Percentiles rank a stretch among this genome's conserved stretches.
phyloP scores from a whole-genome alignment of 2,329 filamentous ascomycete species.

The Aspergillus oerlinghausenensis region DNA sequence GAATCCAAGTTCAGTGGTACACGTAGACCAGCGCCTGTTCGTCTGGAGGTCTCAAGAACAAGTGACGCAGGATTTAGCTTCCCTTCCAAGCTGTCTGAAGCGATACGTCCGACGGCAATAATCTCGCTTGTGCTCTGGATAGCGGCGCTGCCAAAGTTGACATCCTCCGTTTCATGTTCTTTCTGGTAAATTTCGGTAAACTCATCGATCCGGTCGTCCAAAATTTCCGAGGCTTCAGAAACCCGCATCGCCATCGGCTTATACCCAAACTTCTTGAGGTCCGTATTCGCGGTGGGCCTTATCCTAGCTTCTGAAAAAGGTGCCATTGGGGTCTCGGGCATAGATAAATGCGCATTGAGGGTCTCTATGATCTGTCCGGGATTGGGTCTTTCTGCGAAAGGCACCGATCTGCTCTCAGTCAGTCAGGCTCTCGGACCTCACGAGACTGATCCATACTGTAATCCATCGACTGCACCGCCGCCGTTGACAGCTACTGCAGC shows the following conservation, averaged over 20 bases:
- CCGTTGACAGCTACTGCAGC: slow-evolving; percentile 33
- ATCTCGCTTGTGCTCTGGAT: slow-evolving; percentile 80
- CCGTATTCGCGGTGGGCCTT: slow-evolving; percentile 78
- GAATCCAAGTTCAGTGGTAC: slow-evolving; percentile 73
- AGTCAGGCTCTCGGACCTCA: slow-evolving; percentile 1
- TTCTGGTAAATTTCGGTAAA: slow-evolving; percentile 71
- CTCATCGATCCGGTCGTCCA: slow-evolving; percentile 93
- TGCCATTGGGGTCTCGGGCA: slow-evolving; percentile 65
- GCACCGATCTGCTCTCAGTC: slow-evolving; percentile 44
- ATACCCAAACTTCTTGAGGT: slow-evolving; percentile 86
- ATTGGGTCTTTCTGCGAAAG: slow-evolving; percentile 73
- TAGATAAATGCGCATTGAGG: slow-evolving; percentile 69
- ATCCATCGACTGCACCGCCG: slow-evolving; percentile 20
- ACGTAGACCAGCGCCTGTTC: slow-evolving; percentile 75
- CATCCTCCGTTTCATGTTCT: slow-evolving; percentile 70
- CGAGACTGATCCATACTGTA: slow-evolving; percentile 33
- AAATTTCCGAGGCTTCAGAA: slow-evolving; percentile 83
- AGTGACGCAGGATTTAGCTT: slow-evolving; percentile 81
- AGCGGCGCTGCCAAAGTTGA: slow-evolving; percentile 80
- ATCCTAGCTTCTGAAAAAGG: slow-evolving; percentile 72
- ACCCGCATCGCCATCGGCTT: slow-evolving; percentile 93
- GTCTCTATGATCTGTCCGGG: slow-evolving; percentile 78
- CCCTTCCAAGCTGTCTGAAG: slow-evolving; percentile 77
- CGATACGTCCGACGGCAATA: slow-evolving; percentile 85
- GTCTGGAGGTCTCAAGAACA: slow-evolving; percentile 80